A percentile compares a stretch with the other conserved stretches of the same genome.
Evolutionary conservation across 768 basidiomycete species (phyloP).

Genomic region (Termitomyces sp.): DNA sequence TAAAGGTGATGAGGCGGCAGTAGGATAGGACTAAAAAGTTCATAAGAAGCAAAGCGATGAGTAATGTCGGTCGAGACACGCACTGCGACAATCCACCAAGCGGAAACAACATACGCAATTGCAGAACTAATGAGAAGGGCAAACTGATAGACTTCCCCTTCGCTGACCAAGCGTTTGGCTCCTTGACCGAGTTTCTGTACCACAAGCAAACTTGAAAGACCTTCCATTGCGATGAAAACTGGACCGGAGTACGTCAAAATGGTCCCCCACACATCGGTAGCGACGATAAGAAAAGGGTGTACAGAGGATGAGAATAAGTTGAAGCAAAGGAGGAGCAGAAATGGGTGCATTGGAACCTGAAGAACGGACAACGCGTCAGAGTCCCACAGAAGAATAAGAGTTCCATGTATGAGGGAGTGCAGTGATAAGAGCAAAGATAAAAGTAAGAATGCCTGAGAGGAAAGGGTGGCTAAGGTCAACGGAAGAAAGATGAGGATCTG

Average conservation of each 20-base stretch:
- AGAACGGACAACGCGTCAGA: conserved; percentile 69
- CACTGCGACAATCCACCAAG: conserved; percentile 83
- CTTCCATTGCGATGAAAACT: conserved; percentile 77
- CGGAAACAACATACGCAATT: conserved; percentile 72
- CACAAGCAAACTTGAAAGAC: conserved; percentile 77
- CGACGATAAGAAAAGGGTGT: conserved; percentile 49
- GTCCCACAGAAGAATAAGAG: conserved; percentile 65
- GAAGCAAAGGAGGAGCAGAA: conserved; percentile 82
- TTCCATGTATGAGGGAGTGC: conserved; percentile 81
- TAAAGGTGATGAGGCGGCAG: conserved; percentile 77
- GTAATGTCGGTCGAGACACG: conserved; percentile 21
- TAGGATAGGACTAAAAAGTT: conserved; percentile 62
- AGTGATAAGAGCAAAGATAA: conserved; percentile 72
- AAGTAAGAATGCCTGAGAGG: conserved; percentile 72
- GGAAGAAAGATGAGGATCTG: conserved; percentile 85
- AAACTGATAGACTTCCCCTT: conserved; percentile 75
- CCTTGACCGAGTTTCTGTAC: conserved; percentile 78
- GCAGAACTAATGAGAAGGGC: conserved; percentile 71
- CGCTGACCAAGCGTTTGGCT: conserved; percentile 62
- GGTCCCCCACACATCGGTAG: conserved; percentile 69
- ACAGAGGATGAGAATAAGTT: conserved; percentile 71
- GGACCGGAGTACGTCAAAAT: conserved; percentile 69
- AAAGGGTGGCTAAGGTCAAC: conserved; percentile 78
- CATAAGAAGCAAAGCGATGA: not conserved
- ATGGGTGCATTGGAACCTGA: conserved; percentile 84